Conservation (phyloP, 495 filamentous ascomycete species). For the Penicillium atrosanguineum region DNA sequence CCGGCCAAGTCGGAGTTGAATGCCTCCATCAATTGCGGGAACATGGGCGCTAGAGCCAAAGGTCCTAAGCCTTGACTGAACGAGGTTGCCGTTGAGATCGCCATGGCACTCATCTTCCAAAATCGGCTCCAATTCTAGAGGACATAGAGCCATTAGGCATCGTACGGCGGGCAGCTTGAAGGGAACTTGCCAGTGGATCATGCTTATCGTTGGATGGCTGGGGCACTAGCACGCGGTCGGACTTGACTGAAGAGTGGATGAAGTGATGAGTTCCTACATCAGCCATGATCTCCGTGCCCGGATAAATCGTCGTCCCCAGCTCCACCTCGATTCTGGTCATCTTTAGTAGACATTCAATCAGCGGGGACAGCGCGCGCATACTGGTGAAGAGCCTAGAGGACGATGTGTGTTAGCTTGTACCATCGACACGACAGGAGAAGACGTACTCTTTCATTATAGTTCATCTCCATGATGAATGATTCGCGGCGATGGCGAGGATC, state of each 20-base stretch:
- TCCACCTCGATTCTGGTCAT: constrained; percentile 38
- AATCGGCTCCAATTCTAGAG: constrained; percentile 41
- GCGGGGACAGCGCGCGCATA: constrained; percentile 1
- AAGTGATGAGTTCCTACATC: constrained; percentile 61
- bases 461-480: constrained; percentile 39
- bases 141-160: neutral
- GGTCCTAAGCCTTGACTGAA: constrained; percentile 61
- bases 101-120: constrained; percentile 44
- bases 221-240: constrained; percentile 49
- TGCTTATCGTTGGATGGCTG: constrained; percentile 50
- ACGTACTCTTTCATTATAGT: constrained; percentile 37
- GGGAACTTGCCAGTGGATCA: constrained; percentile 38
- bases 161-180: neutral
- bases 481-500: neutral
- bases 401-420: neutral
- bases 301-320: constrained; percentile 55
- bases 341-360: neutral
- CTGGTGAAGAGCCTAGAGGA: constrained; percentile 29
- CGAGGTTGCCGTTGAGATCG: constrained; percentile 46
- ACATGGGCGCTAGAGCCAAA: constrained; percentile 57
- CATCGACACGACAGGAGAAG: neutral
- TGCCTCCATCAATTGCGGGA: constrained; percentile 52
- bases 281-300: constrained; percentile 63
- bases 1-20: constrained; percentile 52
- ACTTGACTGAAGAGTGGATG: constrained; percentile 45